Evolutionary conservation across 1,139 yeast genomes (phyloP), one percentile per base, ranked within the genome.

Genomic region (Suhomyces kunorum): DNA sequence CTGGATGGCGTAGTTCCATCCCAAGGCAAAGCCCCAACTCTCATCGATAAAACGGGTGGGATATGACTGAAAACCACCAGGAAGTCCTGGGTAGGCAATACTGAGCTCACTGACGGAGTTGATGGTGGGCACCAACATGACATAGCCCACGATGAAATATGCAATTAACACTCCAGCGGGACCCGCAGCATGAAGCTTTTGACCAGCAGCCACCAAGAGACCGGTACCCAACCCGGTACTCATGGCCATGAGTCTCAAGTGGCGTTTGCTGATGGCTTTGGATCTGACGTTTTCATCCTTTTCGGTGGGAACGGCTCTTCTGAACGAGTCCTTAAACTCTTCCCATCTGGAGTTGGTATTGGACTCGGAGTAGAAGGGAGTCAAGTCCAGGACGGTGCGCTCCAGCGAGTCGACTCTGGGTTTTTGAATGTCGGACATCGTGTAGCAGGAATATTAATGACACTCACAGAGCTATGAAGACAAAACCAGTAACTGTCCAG

Each of bases 221-320:
- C 71, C 71, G 14, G 71, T 66, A 16, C 71, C 71, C 35, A 65
- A 50, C 8, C 71, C 71, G 28, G 66, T 56, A 39, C 65, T 59
- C 38, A 66, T 55, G 7, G 70, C 66, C 47, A 64, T 63, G 31
- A 65, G 55, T 18, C 65, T 52, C 40, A 66, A 54, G 45, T 66
- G 71, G 26, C 51, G 40, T 31, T 49, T 51, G 17, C 44, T 39
- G 24, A 50, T 48, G 32, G 50, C 33, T 35, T 50, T 48, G 13
- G 32, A 19, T 28, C 47, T 38, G 13, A 41, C 44, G 20, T 34
- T 37, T 14, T 44, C 48, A 17, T 34, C 34, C 34, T 42, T 38
- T 18, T 42, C 49, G 11, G 25, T 31, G 11, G 48, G 47, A 8
- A 38, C 36, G 6, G 49, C 47, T 20, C 53, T 39, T 20, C 38